Evolutionary conservation across 1,139 yeast species (phyloP).

Genomic region (Geotrichum reessii): DNA sequence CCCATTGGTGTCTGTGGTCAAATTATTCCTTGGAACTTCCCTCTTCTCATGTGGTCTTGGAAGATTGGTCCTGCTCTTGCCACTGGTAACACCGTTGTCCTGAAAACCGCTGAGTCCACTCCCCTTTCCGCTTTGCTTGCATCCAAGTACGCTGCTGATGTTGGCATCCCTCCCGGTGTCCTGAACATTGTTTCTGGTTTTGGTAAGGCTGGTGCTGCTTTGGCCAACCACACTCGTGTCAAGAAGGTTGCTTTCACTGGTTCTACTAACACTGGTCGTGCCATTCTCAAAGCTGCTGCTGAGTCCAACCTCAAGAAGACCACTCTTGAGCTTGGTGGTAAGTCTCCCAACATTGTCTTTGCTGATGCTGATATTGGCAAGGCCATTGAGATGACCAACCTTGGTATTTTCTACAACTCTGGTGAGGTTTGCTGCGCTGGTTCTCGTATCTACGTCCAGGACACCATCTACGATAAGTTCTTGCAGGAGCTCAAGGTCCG

Average conservation of each 20-base stretch:
- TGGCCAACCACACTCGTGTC: slow-evolving; percentile 60
- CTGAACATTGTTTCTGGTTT: slow-evolving; percentile 70
- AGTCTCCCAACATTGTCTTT: slow-evolving; percentile 70
- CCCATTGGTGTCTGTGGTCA: slow-evolving; percentile 80
- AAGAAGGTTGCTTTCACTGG: slow-evolving; percentile 84
- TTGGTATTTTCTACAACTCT: slow-evolving; percentile 64
- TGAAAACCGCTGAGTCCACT: slow-evolving; percentile 79
- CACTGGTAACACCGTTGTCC: slow-evolving; percentile 72
- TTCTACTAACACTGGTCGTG: slow-evolving; percentile 73
- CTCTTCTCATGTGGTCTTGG: slow-evolving; percentile 79
- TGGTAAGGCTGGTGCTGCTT: slow-evolving; percentile 73
- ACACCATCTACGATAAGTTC: slow-evolving; percentile 60
- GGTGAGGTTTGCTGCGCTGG: slow-evolving; percentile 87
- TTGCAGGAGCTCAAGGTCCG: slow-evolving; percentile 49
- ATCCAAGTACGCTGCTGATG: slow-evolving; percentile 55
- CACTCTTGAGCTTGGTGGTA: slow-evolving; percentile 76
- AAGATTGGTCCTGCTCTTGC: slow-evolving; percentile 81
- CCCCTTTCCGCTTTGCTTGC: slow-evolving; percentile 72
- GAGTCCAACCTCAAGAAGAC: slow-evolving; percentile 63
- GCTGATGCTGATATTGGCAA: slow-evolving; percentile 56
- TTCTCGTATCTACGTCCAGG: slow-evolving; percentile 71
- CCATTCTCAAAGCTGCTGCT: slow-evolving; percentile 59
- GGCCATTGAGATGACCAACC: slow-evolving; percentile 50
- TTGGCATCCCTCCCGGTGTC: slow-evolving; percentile 78
- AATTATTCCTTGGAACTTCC: slow-evolving; percentile 87